phyloP scores from a whole-genome alignment of 352 stramenopile genomes.

The Stramenopiles sp. region DNA sequence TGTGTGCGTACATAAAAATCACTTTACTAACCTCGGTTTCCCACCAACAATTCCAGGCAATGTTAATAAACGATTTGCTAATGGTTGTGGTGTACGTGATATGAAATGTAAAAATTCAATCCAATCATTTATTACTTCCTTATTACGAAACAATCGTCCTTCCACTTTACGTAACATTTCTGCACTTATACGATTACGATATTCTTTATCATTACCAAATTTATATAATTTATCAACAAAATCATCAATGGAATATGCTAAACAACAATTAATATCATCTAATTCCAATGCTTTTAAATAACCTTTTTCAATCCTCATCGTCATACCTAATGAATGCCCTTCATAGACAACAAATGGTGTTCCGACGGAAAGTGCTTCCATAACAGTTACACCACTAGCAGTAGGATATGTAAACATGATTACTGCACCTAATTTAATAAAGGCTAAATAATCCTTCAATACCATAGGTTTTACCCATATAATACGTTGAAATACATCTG shows the following conservation, averaged over 20 bases:
- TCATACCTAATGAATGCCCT: background rate
- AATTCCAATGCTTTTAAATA: background rate
- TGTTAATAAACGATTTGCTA: background rate
- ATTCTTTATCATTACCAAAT: background rate
- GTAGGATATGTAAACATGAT: conserved; percentile 38
- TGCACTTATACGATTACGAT: background rate
- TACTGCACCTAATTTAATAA: background rate
- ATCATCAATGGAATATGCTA: background rate
- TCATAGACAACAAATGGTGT: conserved; percentile 17
- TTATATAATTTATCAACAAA: background rate
- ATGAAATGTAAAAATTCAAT: background rate
- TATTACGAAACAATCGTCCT: background rate
- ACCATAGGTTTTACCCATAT: background rate
- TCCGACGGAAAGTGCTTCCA: conserved; percentile 47
- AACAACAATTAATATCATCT: background rate
- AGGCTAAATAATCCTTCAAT: background rate
- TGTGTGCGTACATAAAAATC: too few relatives aligned
- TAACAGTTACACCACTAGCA: conserved; percentile 48
- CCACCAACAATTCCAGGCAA: background rate
- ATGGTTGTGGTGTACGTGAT: background rate
- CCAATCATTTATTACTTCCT: background rate
- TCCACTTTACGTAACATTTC: background rate
- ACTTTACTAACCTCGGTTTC: too few relatives aligned
- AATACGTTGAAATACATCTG: background rate
- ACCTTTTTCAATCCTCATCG: background rate